These are phyloP conservation scores for Hydnomerulius pinastri DNA, from an alignment of 768 basidiomycete species.

Conservation along the genomic window DNA sequence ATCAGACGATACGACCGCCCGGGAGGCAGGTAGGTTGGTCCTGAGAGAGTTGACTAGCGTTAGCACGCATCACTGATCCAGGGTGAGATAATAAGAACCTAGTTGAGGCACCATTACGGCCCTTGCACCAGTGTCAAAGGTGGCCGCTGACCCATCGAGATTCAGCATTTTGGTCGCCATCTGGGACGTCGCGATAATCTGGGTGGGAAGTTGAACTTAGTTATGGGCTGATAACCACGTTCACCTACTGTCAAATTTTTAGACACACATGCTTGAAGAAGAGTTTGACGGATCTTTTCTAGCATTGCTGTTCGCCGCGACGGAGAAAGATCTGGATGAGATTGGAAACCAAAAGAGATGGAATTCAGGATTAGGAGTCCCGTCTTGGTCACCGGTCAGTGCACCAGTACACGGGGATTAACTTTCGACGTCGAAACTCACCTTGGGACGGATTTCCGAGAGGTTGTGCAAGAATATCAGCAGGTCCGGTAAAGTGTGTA, in stretches of 20 bases:
- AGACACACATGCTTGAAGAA: constrained; percentile 51
- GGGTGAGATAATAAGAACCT: constrained; percentile 38
- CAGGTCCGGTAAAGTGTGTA: constrained; percentile 54
- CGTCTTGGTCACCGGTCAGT: constrained; percentile 40
- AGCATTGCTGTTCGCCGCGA: constrained; percentile 46
- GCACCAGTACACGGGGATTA: not conserved
- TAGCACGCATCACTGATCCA: constrained; percentile 10
- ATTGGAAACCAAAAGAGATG: constrained; percentile 68
- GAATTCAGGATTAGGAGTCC: constrained; percentile 67
- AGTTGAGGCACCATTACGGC: constrained; percentile 70
- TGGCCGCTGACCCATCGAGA: constrained; percentile 63
- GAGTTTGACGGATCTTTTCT: constrained; percentile 51
- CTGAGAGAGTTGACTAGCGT: constrained; percentile 19
- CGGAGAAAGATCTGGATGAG: constrained; percentile 38
- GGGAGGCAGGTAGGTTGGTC: constrained; percentile 43
- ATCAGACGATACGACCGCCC: constrained; percentile 45
- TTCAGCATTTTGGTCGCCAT: constrained; percentile 68
- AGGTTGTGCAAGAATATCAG: constrained; percentile 58
- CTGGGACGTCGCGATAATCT: constrained; percentile 67
- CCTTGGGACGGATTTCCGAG: constrained; percentile 49
- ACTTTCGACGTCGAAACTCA: constrained; percentile 31
- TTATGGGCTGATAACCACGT: constrained; percentile 1
- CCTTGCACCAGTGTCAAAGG: constrained; percentile 61
- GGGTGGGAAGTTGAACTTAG: constrained; percentile 8
- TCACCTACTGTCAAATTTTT: constrained; percentile 50